Evolutionary conservation across 225 moss, liverwort and hornwort species (phyloP).

Genomic region (Neckera pumila): DNA sequence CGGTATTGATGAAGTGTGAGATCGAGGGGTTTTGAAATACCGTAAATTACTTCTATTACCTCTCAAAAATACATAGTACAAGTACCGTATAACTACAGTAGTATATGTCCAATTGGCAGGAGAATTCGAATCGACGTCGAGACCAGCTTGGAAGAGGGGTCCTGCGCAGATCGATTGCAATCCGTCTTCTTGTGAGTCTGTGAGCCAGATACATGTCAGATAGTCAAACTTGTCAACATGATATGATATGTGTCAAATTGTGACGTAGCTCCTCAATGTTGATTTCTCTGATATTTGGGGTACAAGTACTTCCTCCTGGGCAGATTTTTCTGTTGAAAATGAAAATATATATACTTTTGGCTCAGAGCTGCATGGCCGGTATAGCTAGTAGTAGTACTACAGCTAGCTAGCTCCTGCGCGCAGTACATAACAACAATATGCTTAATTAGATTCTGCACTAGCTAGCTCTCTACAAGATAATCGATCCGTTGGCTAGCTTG

Average conservation of each 20-base stretch:
- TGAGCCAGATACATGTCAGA: background rate
- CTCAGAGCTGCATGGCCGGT: background rate
- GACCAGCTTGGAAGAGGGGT: background rate
- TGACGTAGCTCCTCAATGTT: slow-evolving; percentile 13
- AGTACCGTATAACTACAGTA: background rate
- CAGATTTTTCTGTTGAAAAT: slow-evolving; percentile 2
- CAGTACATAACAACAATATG: background rate
- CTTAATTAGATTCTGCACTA: slow-evolving; percentile 10
- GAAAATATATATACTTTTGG: background rate
- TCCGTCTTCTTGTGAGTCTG: background rate
- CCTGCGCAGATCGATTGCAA: background rate
- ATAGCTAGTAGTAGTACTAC: too few species aligned
- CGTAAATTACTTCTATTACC: background rate
- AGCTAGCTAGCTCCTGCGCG: background rate
- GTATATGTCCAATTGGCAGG: background rate
- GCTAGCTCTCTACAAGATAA: background rate
- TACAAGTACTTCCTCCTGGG: background rate
- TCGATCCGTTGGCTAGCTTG: background rate
- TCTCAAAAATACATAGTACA: background rate
- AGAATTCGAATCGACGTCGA: background rate
- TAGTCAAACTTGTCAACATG: slow-evolving; percentile 12
- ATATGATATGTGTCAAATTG: background rate
- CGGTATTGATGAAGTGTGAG: background rate
- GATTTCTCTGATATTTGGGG: slow-evolving; percentile 8
- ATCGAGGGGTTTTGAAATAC: background rate